phyloP scores from a whole-genome alignment of 1,139 yeast species.

The Saccharomyces hybrid region DNA sequence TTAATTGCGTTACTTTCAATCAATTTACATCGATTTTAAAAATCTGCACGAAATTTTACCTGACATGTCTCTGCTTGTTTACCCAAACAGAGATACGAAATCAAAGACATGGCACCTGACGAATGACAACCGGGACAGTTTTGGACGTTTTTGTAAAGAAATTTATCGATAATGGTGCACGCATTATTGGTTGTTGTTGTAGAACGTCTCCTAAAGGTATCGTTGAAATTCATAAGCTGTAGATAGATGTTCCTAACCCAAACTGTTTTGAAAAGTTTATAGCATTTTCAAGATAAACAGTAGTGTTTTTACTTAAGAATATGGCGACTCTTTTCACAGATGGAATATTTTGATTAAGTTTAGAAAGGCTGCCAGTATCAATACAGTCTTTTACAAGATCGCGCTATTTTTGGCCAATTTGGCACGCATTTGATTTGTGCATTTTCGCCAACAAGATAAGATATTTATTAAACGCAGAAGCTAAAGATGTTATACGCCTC shows the following conservation, averaged over 20 bases:
- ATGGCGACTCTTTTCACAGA: background rate
- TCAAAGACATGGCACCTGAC: constrained; percentile 18
- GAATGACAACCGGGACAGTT: constrained; percentile 8
- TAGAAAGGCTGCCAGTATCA: background rate
- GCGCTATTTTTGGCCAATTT: background rate
- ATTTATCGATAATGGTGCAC: constrained; percentile 18
- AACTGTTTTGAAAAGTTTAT: background rate
- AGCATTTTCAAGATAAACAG: background rate
- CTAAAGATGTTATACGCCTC: background rate
- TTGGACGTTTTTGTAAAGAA: constrained; percentile 22
- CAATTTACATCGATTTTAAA: constrained; percentile 19
- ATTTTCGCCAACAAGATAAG: background rate
- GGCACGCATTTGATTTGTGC: background rate
- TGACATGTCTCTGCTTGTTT: constrained; percentile 19
- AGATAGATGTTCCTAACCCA: constrained; percentile 4
- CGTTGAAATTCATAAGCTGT: constrained; percentile 8
- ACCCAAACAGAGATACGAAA: constrained; percentile 30
- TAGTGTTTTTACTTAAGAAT: background rate
- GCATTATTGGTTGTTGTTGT: constrained; percentile 30
- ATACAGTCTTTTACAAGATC: background rate
- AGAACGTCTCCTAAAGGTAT: constrained; percentile 28
- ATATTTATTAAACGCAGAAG: no score
- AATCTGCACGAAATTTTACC: constrained; percentile 16
- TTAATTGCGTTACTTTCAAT: constrained; percentile 26
- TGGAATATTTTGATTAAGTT: background rate